Conservation (phyloP, 768 basidiomycete genomes). For the Grammothele lineata region DNA sequence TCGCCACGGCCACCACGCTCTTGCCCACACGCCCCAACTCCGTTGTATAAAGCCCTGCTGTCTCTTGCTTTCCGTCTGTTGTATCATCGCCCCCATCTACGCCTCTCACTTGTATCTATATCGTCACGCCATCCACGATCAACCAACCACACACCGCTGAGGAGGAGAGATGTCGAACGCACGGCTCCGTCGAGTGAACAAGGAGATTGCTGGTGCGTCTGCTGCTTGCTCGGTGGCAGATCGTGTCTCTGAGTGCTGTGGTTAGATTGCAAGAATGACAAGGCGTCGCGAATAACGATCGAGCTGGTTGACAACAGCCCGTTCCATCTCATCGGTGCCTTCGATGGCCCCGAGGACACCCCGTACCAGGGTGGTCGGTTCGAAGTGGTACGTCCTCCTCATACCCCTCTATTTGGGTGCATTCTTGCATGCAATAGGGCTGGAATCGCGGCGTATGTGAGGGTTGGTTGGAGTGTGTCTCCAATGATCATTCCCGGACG, state of each 20-base stretch:
- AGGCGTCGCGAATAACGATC: conserved; percentile 79
- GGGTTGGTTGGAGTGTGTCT: too few species aligned
- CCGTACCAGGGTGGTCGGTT: conserved; percentile 92
- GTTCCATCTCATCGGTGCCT: conserved; percentile 88
- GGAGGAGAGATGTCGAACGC: conserved; percentile 72
- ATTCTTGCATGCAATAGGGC: too few species aligned
- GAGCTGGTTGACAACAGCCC: conserved; percentile 86
- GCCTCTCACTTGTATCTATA: conserved; percentile 4
- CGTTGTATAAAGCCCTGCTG: too few species aligned
- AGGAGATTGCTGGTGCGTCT: conserved; percentile 82
- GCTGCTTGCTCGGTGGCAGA: not conserved
- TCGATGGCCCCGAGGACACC: conserved; percentile 88
- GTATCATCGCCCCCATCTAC: not conserved
- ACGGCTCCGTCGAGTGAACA: conserved; percentile 84
- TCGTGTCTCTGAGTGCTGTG: not conserved
- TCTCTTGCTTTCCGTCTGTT: not conserved
- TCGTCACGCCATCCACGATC: too few species aligned
- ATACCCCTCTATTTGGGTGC: too few species aligned
- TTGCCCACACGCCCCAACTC: too few species aligned
- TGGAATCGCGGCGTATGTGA: too few species aligned
- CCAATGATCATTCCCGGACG: too few species aligned
- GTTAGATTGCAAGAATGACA: conserved; percentile 95
- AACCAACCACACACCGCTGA: too few species aligned
- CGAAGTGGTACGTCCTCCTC: conserved; percentile 79
- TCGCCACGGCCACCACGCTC: too few species aligned